These are phyloP conservation scores for Lasiosphaeria ovina DNA, from an alignment of 495 filamentous ascomycete species.

Conservation along the genomic window DNA sequence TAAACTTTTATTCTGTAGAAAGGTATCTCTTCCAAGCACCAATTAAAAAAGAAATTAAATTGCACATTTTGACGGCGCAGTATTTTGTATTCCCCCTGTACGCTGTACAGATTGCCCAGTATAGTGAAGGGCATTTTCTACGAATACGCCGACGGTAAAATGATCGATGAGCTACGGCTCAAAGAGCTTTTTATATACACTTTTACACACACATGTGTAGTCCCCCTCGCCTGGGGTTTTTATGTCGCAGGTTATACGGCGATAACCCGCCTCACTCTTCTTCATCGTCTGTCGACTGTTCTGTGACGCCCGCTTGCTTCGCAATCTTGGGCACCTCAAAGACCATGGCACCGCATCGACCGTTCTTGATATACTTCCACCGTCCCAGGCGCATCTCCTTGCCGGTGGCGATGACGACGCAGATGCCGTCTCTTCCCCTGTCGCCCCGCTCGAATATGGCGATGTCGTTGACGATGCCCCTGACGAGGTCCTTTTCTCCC, in stretches of 20 bases:
- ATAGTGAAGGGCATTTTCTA: not conserved
- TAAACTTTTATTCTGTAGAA: too few relatives aligned
- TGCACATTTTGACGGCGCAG: too few relatives aligned
- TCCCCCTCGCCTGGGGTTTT: not conserved
- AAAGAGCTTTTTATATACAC: constrained; percentile 3
- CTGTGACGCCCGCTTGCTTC: constrained; percentile 12
- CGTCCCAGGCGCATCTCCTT: constrained; percentile 81
- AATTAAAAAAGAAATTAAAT: too few relatives aligned
- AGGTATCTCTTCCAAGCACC: too few relatives aligned
- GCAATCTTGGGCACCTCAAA: constrained; percentile 67
- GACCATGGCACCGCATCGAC: constrained; percentile 73
- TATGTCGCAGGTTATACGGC: not conserved
- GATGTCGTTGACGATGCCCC: constrained; percentile 83
- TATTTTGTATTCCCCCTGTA: not conserved
- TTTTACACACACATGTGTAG: not conserved
- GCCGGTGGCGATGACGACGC: constrained; percentile 76
- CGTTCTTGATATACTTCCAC: constrained; percentile 62
- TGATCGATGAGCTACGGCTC: too few relatives aligned
- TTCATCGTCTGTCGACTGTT: constrained; percentile 19
- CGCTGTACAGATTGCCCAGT: not conserved
- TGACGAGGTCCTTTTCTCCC: constrained; percentile 36
- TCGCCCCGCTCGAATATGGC: constrained; percentile 76
- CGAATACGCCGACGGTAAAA: too few relatives aligned
- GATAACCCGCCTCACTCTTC: constrained; percentile 5
- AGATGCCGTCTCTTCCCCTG: constrained; percentile 67